Evolutionary conservation across 1,139 yeast genomes (phyloP), one percentile per base, ranked within the genome.

Genomic region (Geotrichum histeridarum): DNA sequence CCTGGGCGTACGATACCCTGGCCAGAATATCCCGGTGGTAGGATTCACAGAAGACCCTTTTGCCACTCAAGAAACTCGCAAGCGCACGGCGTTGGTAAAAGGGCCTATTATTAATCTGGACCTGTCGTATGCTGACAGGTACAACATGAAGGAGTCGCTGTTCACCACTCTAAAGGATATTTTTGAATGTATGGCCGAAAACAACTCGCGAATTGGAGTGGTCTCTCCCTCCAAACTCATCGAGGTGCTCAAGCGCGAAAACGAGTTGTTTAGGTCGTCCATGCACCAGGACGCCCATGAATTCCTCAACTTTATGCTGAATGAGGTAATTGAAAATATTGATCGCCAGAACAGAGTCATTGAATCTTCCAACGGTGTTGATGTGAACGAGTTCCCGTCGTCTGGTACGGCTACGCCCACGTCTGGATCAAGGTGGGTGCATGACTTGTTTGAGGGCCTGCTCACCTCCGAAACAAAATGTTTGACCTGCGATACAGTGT

Each of bases 211-310:
- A 30, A 82, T 81, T 2, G 98, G 98, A 2, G 89, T 93, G 8
- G 91, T 89, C 0, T 86, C 96, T 0, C 97, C 98, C 0, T 73
- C 76, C 35, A 78, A 80, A 63, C 79, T 93, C 51, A 81, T 93
- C 50, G 84, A 82, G 49, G 83, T 84, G 52, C 74, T 91, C 53
- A 90, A 90, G 68, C 81, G 80, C 55, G 90, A 88, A 63, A 93
- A 93, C 67, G 86, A 83, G 62, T 73, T 93, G 61, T 93, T 93
- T 68, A 77, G 96, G 59, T 86, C 90, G 57, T 83, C 86, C 52
- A 90, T 91, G 96, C 99, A 93, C 69, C 99, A 93, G 67, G 99
- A 93, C 74, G 97, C 99, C 2, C 99, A 93, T 70, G 99, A 93
- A 69, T 93, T 93, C 69, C 78, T 90, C 67, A 91, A 91, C 68